Evolutionary conservation across 345 rosid genomes (phyloP), one percentile per base, ranked within the genome.

Genomic region (Mercurialis annua): DNA sequence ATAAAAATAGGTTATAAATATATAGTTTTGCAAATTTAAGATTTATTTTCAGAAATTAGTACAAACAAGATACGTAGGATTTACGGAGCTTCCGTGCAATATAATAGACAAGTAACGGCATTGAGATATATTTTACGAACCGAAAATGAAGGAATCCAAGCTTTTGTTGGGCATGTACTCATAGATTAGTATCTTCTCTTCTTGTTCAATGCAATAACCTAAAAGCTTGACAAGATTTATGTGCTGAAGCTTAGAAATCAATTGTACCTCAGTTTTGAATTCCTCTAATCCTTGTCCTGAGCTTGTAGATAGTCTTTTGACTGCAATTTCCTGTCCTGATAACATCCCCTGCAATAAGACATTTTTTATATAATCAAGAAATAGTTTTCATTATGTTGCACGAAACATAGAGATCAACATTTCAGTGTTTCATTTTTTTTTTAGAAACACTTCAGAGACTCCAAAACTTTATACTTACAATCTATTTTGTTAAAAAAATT

Each of bases 61-160:
- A n/a, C n/a, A n/a, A n/a, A n/a, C n/a, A n/a, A n/a, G n/a, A n/a
- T n/a, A n/a, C n/a, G n/a, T n/a, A n/a, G n/a, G n/a, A n/a, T n/a
- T n/a, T n/a, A n/a, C n/a, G n/a, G n/a, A n/a, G n/a, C n/a, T n/a
- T n/a, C n/a, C n/a, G n/a, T n/a, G n/a, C 20, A 54, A 46, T 46
- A 2, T 1, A 2, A 2, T 0, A 1, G 4, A 17, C 51, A 47
- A 30, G 10, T 5, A 24, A 10, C 0, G 1, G 27, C 6, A 51
- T 20, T 51, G 27, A 21, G 4, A 18, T 14, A 15, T 10, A 5
- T 55, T 33, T 2, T 34, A 31, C 62, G 7, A 34, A 57, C 62
- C 42, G 20, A 57, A 57, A 57, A 33, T 17, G 62, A 33, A 57
- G 26, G 62, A n/a, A 34, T 57, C 62, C 62, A 57, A 57, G 59